Base-by-base conservation (phyloP, 2,329 filamentous ascomycete genomes). In the Colletotrichum liaoningense region DNA sequence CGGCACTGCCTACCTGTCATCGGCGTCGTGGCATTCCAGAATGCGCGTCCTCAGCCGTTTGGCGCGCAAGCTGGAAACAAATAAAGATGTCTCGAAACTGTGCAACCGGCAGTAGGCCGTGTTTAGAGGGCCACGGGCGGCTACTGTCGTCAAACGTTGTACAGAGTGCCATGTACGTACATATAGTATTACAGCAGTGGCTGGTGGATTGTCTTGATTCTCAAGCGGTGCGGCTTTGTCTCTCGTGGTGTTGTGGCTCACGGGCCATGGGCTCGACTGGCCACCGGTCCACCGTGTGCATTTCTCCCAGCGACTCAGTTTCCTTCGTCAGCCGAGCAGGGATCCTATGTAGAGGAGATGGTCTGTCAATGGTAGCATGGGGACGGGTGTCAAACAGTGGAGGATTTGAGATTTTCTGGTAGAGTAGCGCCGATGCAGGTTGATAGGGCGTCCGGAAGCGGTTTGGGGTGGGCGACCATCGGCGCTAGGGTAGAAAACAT, bases 361-460 rank as follows among this genome's bases (percentile, higher is more conserved):
- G 49, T 73, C 46, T 65, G 60, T 60, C 46, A 38, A 70, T 62
- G 52, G 59, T 33, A 63, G n/a, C 58, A 69, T 58, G 56, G 60
- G 55, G 33, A 46, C 56, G 33, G 60, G 22, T 28, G 67, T 33
- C 24, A 57, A 55, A 55, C n/a, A 60, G 67, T 63, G 69, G 69
- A 72, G 58, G 65, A 70, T 65, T 64, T 73, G 66, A 73, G 46
- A 69, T 69, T 73, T 60, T 62, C 70, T 56, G 54, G 42, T 38
- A 42, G 55, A 64, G 49, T 70, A 69, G 71, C 71, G 67, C 67
- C 71, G 62, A 73, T 72, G 63, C 26, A 54, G 68, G 28, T 67
- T 57, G 65, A 58, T 55, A 59, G 28, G 46, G 19, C 38, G 9
- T 49, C 71, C 60, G 60, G 62, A 73, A 52, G 60, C 28, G 71